Evolutionary conservation across 768 basidiomycete genomes (phyloP), one percentile per base, ranked within the genome.

Genomic region (Galerina sulciceps): DNA sequence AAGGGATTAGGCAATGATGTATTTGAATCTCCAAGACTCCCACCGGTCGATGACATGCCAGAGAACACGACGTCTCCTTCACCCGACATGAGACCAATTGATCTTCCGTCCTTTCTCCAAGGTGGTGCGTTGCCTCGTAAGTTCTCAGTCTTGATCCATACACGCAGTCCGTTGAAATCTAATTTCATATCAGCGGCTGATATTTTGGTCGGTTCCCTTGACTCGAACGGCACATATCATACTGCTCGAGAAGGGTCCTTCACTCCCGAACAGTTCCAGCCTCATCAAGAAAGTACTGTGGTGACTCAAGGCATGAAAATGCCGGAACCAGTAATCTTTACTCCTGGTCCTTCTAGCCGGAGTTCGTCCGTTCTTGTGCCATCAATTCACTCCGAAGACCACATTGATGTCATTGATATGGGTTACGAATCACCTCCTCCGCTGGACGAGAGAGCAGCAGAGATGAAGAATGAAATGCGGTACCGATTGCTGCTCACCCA

Each of bases 401-500:
- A 43, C 22, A 46, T 65, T 22, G 58, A 53, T 3, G 26, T 68
- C 20, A 26, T 55, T 13, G 57, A 71, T 41, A 62, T 67, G 36
- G 66, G 76, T 20, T 78, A 80, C 61, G 76, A 80, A 35, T 81
- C 79, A 1, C 79, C 79, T 2, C 71, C 77, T 0, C 79, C 79
- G 0, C 66, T 65, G 31, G 77, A 84, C 53, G 75, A 79, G 31
- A 58, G 64, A 13, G 66, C 76, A 11, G 71, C 77, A n/a, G 75
- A 82, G 51, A 69, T 75, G 55, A 77, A 76, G 64, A 80, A 88
- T 53, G 92, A 93, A 71, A 75, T 85, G 56, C 78, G 85, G 55
- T 93, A 93, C 67, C 76, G 91, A 47, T 74, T 90, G 58, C 73
- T 88, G 56, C 70, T 88, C 34, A 80, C 75, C 42, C 93, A 94